Conservation (phyloP, 1,284 basidiomycete species). For the Meira nashicola region DNA sequence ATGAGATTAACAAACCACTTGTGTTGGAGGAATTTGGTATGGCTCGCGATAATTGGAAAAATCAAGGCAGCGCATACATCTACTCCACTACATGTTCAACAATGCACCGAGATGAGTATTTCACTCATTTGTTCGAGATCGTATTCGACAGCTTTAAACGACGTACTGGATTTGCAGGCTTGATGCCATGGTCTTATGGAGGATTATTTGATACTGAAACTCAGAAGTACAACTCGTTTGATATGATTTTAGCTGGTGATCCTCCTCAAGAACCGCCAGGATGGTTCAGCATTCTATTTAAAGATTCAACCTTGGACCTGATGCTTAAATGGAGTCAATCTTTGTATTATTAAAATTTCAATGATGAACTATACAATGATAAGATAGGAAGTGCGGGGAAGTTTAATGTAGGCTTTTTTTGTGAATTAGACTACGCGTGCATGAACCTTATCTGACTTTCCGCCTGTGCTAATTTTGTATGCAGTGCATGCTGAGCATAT, state of each 20-base stretch:
- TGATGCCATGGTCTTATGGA: conserved; percentile 31
- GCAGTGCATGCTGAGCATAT: no score
- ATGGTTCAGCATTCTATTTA: conserved; percentile 36
- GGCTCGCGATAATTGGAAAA: conserved; percentile 35
- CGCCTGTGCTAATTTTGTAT: no score
- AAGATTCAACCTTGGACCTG: conserved; percentile 8
- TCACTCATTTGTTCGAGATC: conserved; percentile 18
- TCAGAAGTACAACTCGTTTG: conserved; percentile 22
- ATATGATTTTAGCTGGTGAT: conserved; percentile 26
- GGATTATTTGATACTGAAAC: conserved; percentile 28
- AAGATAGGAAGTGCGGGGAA: no score
- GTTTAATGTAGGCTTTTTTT: no score
- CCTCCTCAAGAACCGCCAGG: conserved; percentile 25
- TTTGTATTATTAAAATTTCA: no score
- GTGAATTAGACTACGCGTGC: no score
- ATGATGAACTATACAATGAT: no score
- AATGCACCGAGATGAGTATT: conserved; percentile 27
- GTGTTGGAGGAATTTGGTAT: conserved; percentile 39
- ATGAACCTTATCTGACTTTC: no score
- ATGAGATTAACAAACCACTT: conserved; percentile 23
- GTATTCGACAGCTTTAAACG: conserved; percentile 20
- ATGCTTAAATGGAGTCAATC: background rate
- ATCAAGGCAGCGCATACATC: conserved; percentile 2
- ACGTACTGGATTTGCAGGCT: conserved; percentile 13
- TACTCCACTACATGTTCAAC: conserved; percentile 25